Evolutionary conservation across 345 rosid genomes (phyloP), one percentile per base, ranked within the genome.

Genomic region (Durio zibethinus): DNA sequence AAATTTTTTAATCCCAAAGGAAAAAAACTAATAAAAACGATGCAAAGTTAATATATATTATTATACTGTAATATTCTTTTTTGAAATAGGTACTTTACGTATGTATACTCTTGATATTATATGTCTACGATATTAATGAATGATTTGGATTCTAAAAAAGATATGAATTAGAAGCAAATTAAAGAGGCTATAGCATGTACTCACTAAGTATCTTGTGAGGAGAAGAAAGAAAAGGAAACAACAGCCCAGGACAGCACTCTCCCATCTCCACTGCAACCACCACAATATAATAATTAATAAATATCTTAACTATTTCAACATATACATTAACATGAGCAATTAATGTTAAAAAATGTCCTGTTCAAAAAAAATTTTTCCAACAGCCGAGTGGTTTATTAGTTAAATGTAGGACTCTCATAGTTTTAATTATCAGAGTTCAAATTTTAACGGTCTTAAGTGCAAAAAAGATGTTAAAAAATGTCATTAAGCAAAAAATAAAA

Each of bases 221-320:
- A 94, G 79, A 76, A 96, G 94, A 79, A 96, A 94, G 91, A 88
- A 87, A 61, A 96, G 93, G 86, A 94, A 96, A 87, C 94, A 84
- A 78, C 88, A 85, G 6, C 99, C 97, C 45, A 96, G 77, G 29
- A 92, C 86, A 1, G 86, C 95, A 87, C 95, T 94, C 81, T 96
- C 97, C 99, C 99, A 96, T 88, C 92, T 85, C 99, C 99, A 96
- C 99, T 96, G 88, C 79, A 12, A 14, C 5, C 72, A 74, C 25
- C 64, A 84, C 80, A 47, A 61, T 36, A n/a, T 45, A 63, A 68
- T 65, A 60, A 35, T 11, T 72, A 52, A 25, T 11, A 52, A 48
- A 10, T 75, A 76, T 40, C 18, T 16, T 21, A 57, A 16, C 10
- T 25, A 43, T 15, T 42, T 45, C 48, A 66, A 67, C 42, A 47